Evolutionary conservation across 2,329 filamentous ascomycete species (phyloP).

Genomic region (Ophiostoma fasciatum): DNA sequence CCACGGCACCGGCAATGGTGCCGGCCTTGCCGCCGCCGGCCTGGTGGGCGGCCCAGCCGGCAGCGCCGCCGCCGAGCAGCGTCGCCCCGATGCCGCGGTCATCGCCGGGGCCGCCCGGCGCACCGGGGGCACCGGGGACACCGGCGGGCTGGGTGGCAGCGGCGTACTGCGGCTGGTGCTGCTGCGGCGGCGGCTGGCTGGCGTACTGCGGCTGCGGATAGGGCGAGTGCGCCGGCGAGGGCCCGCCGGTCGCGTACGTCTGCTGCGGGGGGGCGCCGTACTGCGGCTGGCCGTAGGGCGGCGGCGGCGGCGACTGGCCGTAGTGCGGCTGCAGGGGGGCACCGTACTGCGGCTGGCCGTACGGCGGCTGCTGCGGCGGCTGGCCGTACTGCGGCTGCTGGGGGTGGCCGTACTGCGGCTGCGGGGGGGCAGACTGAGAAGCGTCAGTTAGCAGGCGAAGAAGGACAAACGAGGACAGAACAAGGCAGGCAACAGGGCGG

Average conservation of each 20-base stretch:
- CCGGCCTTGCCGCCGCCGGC: constrained; percentile 36
- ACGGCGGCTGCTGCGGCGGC: constrained; percentile 6
- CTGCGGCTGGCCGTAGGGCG: constrained; percentile 14
- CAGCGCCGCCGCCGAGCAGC: constrained; percentile 35
- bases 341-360: constrained; percentile 12
- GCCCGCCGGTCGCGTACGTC: constrained; percentile 1
- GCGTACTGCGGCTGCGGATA: constrained; percentile 15
- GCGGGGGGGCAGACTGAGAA: not conserved
- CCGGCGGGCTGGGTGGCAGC: constrained; percentile 10
- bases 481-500: no score
- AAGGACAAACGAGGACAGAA: not conserved
- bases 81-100: constrained; percentile 43
- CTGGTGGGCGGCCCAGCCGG: constrained; percentile 38
- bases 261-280: constrained; percentile 1
- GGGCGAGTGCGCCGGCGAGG: no score
- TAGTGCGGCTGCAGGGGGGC: constrained; percentile 17
- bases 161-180: constrained; percentile 7
- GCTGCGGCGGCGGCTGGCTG: constrained; percentile 4
- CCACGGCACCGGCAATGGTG: constrained; percentile 33
- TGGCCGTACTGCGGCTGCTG: constrained; percentile 8
- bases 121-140: constrained; percentile 14
- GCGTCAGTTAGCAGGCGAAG: not conserved
- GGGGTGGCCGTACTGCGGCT: constrained; percentile 4
- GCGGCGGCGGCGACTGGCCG: constrained; percentile 8
- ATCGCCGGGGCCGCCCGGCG: constrained; percentile 17